phyloP scores from a whole-genome alignment of 2,329 filamentous ascomycete species.

The Pyrenochaeta sp. region DNA sequence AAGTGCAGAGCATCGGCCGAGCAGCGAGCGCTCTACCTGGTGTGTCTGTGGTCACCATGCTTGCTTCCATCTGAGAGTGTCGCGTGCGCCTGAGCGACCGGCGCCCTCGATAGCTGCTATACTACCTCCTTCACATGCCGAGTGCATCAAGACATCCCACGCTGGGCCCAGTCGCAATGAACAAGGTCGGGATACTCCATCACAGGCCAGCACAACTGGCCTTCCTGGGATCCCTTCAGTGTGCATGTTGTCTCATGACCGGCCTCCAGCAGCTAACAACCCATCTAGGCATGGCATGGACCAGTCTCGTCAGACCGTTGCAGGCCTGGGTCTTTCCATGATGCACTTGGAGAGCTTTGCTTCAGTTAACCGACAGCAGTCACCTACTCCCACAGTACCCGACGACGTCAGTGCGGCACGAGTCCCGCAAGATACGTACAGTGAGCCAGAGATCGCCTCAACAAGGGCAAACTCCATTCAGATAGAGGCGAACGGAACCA shows the following conservation, averaged over 20 bases:
- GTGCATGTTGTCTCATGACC: constrained; percentile 48
- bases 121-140: constrained; percentile 12
- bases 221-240: constrained; percentile 49
- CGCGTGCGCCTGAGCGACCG: constrained; percentile 27
- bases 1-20: constrained; percentile 32
- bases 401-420: constrained; percentile 31
- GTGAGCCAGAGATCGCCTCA: constrained; percentile 25
- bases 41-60: constrained; percentile 67
- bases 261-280: constrained; percentile 34
- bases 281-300: constrained; percentile 29
- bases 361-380: constrained; percentile 38
- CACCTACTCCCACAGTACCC: constrained; percentile 41
- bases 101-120: constrained; percentile 17
- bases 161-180: constrained; percentile 25
- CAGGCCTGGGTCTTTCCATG: constrained; percentile 47
- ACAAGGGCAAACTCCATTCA: constrained; percentile 31
- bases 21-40: constrained; percentile 49
- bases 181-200: constrained; percentile 32
- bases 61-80: constrained; percentile 59
- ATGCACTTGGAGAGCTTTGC: constrained; percentile 35
- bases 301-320: constrained; percentile 30
- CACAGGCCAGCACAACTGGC: constrained; percentile 44
- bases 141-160: constrained; percentile 15
- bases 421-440: constrained; percentile 20
- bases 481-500: constrained; percentile 19